These are phyloP conservation scores for Middelhovenomyces tepae DNA, from an alignment of 805 yeast species.

Conservation along the genomic window DNA sequence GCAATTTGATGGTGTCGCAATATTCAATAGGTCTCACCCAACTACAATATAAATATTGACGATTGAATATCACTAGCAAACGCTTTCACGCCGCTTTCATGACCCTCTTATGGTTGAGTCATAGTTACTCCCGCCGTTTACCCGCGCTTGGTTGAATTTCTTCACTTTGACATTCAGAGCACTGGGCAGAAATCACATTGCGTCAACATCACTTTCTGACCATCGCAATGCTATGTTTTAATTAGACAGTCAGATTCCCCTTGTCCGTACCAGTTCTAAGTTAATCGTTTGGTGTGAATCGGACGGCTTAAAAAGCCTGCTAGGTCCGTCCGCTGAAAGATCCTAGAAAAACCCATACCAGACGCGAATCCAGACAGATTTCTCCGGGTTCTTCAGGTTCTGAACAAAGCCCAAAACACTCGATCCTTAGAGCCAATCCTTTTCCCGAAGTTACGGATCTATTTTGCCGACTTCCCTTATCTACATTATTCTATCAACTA, in stretches of 20 bases:
- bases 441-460: slow-evolving; percentile 37
- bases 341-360: slow-evolving; percentile 6
- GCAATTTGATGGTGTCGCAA: too few species aligned
- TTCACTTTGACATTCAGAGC: slow-evolving; percentile 36
- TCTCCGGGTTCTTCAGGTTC: slow-evolving; percentile 25
- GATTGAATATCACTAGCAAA: too few species aligned
- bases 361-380: slow-evolving; percentile 7
- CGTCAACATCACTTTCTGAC: slow-evolving; percentile 38
- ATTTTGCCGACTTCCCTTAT: slow-evolving; percentile 38
- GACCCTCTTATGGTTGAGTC: too few species aligned
- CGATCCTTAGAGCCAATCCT: slow-evolving; percentile 38
- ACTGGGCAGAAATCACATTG: slow-evolving; percentile 39
- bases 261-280: slow-evolving; percentile 26
- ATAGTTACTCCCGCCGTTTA: slow-evolving; percentile 41
- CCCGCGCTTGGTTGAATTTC: slow-evolving; percentile 39
- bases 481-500: slow-evolving; percentile 37
- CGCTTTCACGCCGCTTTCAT: too few species aligned
- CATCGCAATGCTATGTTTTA: slow-evolving; percentile 39
- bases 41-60: too few species aligned
- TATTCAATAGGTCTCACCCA: too few species aligned
- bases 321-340: slow-evolving; percentile 7
- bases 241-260: slow-evolving; percentile 39
- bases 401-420: slow-evolving; percentile 32
- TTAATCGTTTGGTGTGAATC: slow-evolving; percentile 19
- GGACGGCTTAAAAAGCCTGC: slow-evolving; percentile 12